Evolutionary conservation across 345 rosid species (phyloP).

Genomic region (Dimocarpus longan): DNA sequence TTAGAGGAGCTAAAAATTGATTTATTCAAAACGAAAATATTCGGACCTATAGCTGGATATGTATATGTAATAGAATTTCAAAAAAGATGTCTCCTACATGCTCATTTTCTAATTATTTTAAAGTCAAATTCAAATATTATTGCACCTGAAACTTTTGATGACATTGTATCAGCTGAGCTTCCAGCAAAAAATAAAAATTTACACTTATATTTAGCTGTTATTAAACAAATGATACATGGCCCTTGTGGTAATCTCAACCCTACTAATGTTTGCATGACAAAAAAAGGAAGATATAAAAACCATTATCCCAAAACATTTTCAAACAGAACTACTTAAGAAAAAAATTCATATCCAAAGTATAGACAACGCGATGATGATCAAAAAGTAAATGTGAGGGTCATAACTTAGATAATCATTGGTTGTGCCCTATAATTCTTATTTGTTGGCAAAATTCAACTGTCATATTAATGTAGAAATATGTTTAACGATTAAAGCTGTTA

Average conservation of each 20-base stretch:
- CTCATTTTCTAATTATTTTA: background rate
- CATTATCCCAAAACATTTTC: background rate
- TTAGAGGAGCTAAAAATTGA: background rate
- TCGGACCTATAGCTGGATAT: too few relatives aligned
- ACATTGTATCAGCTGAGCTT: background rate
- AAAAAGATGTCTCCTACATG: background rate
- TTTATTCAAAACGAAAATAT: background rate
- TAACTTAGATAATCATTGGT: background rate
- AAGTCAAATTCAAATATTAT: too few relatives aligned
- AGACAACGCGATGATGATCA: background rate
- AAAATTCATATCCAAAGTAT: background rate
- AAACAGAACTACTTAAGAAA: background rate
- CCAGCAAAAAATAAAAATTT: background rate
- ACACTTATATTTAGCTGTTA: background rate
- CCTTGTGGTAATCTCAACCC: background rate
- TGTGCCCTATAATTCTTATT: background rate
- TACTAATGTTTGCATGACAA: background rate
- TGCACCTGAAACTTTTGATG: background rate
- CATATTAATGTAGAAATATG: background rate
- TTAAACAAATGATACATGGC: background rate
- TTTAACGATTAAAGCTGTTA: background rate
- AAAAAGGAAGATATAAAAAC: background rate
- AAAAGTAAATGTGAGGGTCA: background rate
- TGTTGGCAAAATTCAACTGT: background rate
- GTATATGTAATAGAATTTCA: background rate